These are phyloP conservation scores for Naematelia aurantialba DNA, from an alignment of 768 basidiomycete genomes.

Conservation along the genomic window DNA sequence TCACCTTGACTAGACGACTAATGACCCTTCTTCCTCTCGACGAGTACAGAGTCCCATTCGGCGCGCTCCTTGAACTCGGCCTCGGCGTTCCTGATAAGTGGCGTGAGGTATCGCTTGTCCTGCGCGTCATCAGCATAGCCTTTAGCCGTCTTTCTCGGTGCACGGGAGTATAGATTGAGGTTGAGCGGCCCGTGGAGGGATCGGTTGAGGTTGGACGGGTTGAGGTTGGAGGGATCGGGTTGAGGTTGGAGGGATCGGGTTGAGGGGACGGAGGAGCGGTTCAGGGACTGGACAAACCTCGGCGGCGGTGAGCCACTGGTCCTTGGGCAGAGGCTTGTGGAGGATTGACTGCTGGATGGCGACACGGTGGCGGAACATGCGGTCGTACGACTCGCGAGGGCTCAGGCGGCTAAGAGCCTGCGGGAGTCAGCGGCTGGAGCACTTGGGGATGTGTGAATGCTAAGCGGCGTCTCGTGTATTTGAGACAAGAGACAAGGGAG, in stretches of 20 bases:
- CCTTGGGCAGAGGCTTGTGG: constrained; percentile 74
- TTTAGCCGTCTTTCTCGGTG: too few relatives aligned
- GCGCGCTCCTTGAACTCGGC: constrained; percentile 72
- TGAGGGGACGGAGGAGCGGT: too few relatives aligned
- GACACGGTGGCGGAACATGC: constrained; percentile 79
- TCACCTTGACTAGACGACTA: not conserved
- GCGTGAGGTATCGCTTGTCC: constrained; percentile 86
- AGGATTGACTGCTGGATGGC: constrained; percentile 65
- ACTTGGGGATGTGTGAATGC: not conserved
- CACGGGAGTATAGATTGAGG: too few relatives aligned
- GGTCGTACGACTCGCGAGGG: constrained; percentile 76
- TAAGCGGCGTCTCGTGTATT: too few relatives aligned
- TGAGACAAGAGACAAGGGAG: too few relatives aligned
- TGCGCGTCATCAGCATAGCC: constrained; percentile 52
- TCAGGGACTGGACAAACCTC: constrained; percentile 65
- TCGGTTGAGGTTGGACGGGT: too few relatives aligned
- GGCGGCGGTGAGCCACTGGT: constrained; percentile 68
- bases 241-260: too few relatives aligned
- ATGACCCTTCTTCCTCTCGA: constrained; percentile 58
- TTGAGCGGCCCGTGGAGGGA: too few relatives aligned
- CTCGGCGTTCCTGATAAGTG: constrained; percentile 67
- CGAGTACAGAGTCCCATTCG: constrained; percentile 73
- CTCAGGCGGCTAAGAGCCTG: constrained; percentile 83
- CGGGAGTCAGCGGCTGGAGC: not conserved
- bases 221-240: too few relatives aligned